A percentile compares a stretch with the other conserved stretches of the same genome.
These are phyloP conservation scores for Camelina laxa DNA, from an alignment of 345 rosid species.

Conservation along the genomic window DNA sequence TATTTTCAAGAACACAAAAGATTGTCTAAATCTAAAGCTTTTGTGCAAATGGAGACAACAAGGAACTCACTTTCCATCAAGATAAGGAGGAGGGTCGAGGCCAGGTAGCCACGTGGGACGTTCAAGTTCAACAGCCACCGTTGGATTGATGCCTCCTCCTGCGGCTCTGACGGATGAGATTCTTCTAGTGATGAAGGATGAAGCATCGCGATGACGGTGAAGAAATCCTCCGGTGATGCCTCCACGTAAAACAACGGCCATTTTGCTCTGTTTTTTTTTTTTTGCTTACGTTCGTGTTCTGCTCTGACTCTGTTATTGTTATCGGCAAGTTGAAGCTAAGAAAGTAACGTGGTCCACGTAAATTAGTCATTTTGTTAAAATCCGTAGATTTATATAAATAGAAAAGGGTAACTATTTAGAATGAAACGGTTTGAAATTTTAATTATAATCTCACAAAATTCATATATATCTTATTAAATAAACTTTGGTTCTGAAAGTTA, in stretches of 20 bases:
- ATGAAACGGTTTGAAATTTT: too few relatives aligned
- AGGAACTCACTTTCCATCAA: slow-evolving; percentile 77
- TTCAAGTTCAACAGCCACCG: slow-evolving; percentile 62
- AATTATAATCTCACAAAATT: too few relatives aligned
- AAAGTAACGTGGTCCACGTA: slow-evolving; percentile 14
- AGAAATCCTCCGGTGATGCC: slow-evolving; percentile 35
- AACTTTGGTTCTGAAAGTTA: too few relatives aligned
- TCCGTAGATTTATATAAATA: neutral
- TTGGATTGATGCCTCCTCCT: slow-evolving; percentile 25
- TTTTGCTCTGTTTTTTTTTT: slow-evolving; percentile 25
- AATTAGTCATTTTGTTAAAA: neutral
- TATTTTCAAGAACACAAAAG: neutral
- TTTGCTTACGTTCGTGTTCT: neutral
- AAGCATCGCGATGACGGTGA: neutral
- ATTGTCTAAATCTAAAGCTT: neutral
- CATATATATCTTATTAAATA: too few relatives aligned
- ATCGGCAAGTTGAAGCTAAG: neutral
- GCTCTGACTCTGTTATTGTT: slow-evolving; percentile 17
- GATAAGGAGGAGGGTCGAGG: slow-evolving; percentile 84
- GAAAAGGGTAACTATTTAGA: too few relatives aligned
- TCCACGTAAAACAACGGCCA: slow-evolving; percentile 36
- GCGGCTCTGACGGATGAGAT: slow-evolving; percentile 29
- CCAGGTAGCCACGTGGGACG: slow-evolving; percentile 98
- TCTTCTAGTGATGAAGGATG: slow-evolving; percentile 8
- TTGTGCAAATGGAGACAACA: neutral